Percentiles rank a stretch among this genome's conserved stretches.
Evolutionary conservation across 371 early-diverging fungal genomes (phyloP).

Genomic region (Rhizopus sp.): DNA sequence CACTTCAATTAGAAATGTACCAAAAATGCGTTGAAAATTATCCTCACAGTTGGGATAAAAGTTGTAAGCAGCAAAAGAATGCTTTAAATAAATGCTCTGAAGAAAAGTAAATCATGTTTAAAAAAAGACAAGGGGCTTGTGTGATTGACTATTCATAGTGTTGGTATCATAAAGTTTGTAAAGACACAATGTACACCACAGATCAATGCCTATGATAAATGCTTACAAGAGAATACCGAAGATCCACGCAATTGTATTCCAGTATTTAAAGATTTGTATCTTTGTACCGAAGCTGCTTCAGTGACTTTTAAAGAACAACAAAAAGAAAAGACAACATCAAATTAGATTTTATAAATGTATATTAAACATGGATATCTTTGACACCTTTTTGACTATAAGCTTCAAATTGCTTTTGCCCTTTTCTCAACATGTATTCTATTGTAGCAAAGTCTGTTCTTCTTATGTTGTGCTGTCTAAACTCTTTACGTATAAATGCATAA

Average conservation of each 20-base stretch:
- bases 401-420: constrained; percentile 58
- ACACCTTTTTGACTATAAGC: constrained; percentile 59
- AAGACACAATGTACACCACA: constrained; percentile 70
- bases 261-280: constrained; percentile 59
- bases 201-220: constrained; percentile 69
- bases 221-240: constrained; percentile 62
- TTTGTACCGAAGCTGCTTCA: constrained; percentile 64
- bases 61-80: constrained; percentile 69
- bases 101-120: constrained; percentile 60
- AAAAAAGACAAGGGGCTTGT: neutral
- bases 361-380: constrained; percentile 57
- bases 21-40: constrained; percentile 78
- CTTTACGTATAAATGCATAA: constrained; percentile 61
- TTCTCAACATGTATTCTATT: constrained; percentile 65
- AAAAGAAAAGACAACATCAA: constrained; percentile 10
- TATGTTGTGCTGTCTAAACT: constrained; percentile 57
- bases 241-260: constrained; percentile 69
- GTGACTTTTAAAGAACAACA: constrained; percentile 39
- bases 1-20: constrained; percentile 74
- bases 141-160: constrained; percentile 37
- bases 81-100: constrained; percentile 83
- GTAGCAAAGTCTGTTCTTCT: constrained; percentile 64
- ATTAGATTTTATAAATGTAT: constrained; percentile 6
- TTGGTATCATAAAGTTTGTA: constrained; percentile 70
- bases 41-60: constrained; percentile 71